Conservation (phyloP, 148 eudicot genomes). For the Fagopyrum esculentum region DNA sequence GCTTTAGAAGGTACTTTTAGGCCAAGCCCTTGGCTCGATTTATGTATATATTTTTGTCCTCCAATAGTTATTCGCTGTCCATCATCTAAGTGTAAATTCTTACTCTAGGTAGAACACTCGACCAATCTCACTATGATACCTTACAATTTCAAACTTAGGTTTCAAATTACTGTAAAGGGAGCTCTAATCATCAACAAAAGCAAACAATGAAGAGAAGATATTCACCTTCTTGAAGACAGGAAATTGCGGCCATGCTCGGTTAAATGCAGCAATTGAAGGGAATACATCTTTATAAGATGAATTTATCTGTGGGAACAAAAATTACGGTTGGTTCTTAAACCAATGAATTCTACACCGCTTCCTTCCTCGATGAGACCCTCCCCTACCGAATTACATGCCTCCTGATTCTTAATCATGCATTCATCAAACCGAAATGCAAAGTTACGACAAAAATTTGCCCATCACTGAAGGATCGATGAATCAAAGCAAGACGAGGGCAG, state of each 20-base stretch:
- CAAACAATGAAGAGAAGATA: neutral
- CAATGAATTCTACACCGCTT: no score
- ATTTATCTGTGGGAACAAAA: slow-evolving; percentile 21
- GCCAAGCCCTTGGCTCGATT: neutral
- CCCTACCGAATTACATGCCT: no score
- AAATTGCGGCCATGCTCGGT: slow-evolving; percentile 85
- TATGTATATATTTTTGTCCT: neutral
- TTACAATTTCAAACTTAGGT: neutral
- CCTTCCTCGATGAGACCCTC: no score
- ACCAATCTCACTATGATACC: neutral
- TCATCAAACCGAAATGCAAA: no score
- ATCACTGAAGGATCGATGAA: no score
- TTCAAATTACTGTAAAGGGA: neutral
- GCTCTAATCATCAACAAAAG: neutral
- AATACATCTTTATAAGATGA: slow-evolving; percentile 52
- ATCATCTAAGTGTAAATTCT: neutral
- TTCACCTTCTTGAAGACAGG: slow-evolving; percentile 73
- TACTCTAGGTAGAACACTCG: neutral
- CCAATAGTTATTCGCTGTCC: neutral
- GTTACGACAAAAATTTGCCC: no score
- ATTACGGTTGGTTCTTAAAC: neutral
- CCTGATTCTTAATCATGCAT: no score
- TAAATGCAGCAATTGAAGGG: slow-evolving; percentile 89
- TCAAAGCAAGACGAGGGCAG: no score
- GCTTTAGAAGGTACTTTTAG: neutral